Evolutionary conservation across 1,284 basidiomycete genomes (phyloP), one percentile per base, ranked within the genome.

Genomic region (Mycena citricolor): DNA sequence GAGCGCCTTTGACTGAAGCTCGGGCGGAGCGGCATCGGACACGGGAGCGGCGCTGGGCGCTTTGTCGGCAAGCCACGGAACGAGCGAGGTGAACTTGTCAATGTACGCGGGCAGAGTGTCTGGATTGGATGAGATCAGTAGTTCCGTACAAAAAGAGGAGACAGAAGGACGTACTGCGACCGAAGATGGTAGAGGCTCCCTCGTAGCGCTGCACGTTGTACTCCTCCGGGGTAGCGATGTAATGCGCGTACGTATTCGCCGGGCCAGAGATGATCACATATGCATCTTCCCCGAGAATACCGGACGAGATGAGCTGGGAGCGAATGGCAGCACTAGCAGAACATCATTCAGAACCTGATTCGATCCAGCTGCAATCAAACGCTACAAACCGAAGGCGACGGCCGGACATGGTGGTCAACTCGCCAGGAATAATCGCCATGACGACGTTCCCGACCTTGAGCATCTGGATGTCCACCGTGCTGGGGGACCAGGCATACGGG

Each of bases 181-280:
- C 89, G 60, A 81, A 91, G 30, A 91, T 73, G 8, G 87, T 91
- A 30, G 85, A 88, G 0, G 86, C 84, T 25, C 88, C 89, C 64
- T 91, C 89, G 55, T 90, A 90, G 37, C 89, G 73, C 63, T 91
- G 88, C 4, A 86, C 69, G 12, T 69, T 64, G 61, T 89, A 90
- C 61, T 90, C 87, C 60, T 90, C 86, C 5, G 70, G 69, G 14
- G 88, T 90, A 1, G 83, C 69, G 40, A 90, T 71, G 58, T 90
- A 90, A 63, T 89, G 86, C 0, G 69, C 77, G 56, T 90, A 91
- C 8, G 86, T 86, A 53, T 90, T 90, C 1, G 86, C 86, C 13
- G 89, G 89, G 5, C 88, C 89, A 14, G 83, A 81, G 41, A 87
- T 66, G 33, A 88, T 84, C 44, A 90, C 82, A 53, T 86, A 85